Percentiles rank a stretch among this genome's conserved stretches.
phyloP scores from a whole-genome alignment of 441 rosid genomes.

The Gossypium trilobum region DNA sequence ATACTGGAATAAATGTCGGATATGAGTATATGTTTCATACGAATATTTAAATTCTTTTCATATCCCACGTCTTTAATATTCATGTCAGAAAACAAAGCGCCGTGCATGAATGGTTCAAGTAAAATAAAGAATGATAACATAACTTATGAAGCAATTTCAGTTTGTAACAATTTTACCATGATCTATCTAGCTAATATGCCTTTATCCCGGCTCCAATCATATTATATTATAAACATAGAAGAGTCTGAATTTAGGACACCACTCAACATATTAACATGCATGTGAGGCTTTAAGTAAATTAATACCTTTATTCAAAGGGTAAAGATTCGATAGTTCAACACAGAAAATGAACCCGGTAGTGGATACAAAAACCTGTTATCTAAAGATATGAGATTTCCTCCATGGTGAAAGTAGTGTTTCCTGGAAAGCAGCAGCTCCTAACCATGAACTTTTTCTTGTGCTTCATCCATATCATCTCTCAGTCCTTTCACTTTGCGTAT shows the following conservation, averaged over 20 bases:
- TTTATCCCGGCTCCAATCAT: neutral
- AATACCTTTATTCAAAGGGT: neutral
- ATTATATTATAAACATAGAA: neutral
- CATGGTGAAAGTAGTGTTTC: neutral
- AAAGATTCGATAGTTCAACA: neutral
- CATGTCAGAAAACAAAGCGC: neutral
- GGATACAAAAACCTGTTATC: neutral
- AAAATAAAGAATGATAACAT: too few relatives aligned
- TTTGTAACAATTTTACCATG: neutral
- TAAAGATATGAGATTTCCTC: neutral
- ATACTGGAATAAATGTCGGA: neutral
- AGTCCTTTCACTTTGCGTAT: conserved; percentile 25
- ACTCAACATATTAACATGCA: neutral
- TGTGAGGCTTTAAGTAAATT: neutral
- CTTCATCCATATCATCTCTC: neutral
- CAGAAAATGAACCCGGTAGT: neutral
- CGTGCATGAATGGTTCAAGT: neutral
- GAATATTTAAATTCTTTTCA: too few relatives aligned
- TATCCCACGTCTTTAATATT: too few relatives aligned
- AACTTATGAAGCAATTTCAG: neutral
- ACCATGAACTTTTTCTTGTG: neutral
- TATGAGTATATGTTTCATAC: neutral
- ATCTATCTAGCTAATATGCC: neutral
- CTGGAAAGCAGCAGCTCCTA: neutral
- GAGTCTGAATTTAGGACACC: neutral